Conservation (phyloP, 495 filamentous ascomycete genomes). For the Hyaloscypha variabilis region DNA sequence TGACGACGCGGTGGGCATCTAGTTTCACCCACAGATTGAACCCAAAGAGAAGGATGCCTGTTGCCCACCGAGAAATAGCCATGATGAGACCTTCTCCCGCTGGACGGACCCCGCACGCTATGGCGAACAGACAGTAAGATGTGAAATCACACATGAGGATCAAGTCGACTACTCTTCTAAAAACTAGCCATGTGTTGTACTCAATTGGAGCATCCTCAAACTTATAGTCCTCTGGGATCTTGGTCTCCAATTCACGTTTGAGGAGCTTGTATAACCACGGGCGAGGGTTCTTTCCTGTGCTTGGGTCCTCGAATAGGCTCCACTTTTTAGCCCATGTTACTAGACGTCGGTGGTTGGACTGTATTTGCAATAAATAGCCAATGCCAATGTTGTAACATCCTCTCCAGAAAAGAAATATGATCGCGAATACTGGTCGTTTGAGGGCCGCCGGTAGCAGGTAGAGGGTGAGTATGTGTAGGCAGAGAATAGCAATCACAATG, state of each 20-base stretch:
- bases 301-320: conserved; percentile 83
- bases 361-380: conserved; percentile 82
- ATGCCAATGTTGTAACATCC: conserved; percentile 91
- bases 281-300: conserved; percentile 75
- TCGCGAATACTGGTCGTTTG: conserved; percentile 75
- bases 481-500: conserved; percentile 80
- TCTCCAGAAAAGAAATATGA: conserved; percentile 90
- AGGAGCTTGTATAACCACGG: conserved; percentile 80
- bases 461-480: conserved; percentile 68
- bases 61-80: conserved; percentile 75
- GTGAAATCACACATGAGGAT: conserved; percentile 99
- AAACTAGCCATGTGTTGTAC: conserved; percentile 98
- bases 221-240: conserved; percentile 91
- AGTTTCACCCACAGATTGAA: conserved; percentile 99
- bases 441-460: conserved; percentile 68
- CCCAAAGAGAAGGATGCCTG: conserved; percentile 76
- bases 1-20: conserved; percentile 97
- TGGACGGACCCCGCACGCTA: conserved; percentile 81
- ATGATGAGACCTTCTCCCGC: conserved; percentile 68
- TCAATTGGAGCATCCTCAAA: conserved; percentile 93
- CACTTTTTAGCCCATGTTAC: conserved; percentile 86
- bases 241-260: conserved; percentile 88
- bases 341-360: conserved; percentile 85
- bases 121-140: conserved; percentile 93
- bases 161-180: conserved; percentile 90